phyloP scores from a whole-genome alignment of 2,329 filamentous ascomycete genomes.

The Nectriaceae sp. region DNA sequence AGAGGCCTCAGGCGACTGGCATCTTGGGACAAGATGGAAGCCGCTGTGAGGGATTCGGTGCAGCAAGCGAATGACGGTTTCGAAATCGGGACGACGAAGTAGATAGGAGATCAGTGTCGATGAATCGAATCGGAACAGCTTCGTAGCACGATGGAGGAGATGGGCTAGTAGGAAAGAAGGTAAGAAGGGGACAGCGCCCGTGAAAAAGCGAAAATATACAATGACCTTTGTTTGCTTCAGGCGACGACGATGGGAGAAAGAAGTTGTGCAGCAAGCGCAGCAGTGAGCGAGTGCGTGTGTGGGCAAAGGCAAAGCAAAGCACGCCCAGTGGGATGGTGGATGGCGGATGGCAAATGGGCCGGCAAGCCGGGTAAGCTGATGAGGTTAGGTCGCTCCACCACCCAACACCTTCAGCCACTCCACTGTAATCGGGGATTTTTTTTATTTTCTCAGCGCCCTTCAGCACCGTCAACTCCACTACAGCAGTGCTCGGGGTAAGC shows the following conservation, averaged over 20 bases:
- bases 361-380: not conserved
- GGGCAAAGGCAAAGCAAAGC: constrained; percentile 1
- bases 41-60: constrained; percentile 8
- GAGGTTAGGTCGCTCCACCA: too few species aligned
- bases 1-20: constrained; percentile 20
- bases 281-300: constrained; percentile 4
- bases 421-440: too few species aligned
- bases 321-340: not conserved
- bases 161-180: not conserved
- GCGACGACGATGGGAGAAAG: not conserved
- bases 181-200: not conserved
- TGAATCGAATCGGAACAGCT: constrained; percentile 6
- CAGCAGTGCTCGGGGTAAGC: too few species aligned
- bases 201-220: not conserved
- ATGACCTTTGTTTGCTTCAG: not conserved
- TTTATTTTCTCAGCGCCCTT: too few species aligned
- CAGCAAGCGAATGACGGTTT: constrained; percentile 22
- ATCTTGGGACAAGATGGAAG: constrained; percentile 17
- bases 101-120: constrained; percentile 8
- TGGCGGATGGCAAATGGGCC: not conserved
- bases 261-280: not conserved
- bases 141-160: not conserved
- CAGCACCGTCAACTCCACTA: too few species aligned
- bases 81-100: constrained; percentile 11
- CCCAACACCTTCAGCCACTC: too few species aligned